A percentile compares a stretch with the other conserved stretches of the same genome.
Conservation (phyloP, 2,329 filamentous ascomycete species). For the Ploettnerulaceae sp. region DNA sequence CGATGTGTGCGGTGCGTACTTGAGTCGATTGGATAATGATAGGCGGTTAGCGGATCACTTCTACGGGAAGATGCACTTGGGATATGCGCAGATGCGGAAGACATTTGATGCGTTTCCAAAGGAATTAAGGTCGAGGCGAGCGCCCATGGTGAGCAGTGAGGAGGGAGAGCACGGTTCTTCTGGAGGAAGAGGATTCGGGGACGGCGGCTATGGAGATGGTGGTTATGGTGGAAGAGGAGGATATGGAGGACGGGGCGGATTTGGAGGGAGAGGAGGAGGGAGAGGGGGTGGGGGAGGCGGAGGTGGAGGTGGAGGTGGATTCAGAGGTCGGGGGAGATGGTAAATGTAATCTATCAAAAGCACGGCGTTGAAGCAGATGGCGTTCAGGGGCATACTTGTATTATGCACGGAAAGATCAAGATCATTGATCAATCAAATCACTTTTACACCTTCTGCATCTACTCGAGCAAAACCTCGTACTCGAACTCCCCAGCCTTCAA, state of each 20-base stretch:
- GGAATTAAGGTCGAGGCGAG: constrained; percentile 71
- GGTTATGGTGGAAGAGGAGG: constrained; percentile 38
- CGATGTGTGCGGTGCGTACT: constrained; percentile 95
- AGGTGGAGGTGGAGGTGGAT: constrained; percentile 28
- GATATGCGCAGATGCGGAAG: constrained; percentile 97
- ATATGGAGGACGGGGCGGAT: constrained; percentile 31
- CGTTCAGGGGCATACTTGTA: constrained; percentile 8
- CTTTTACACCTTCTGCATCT: constrained; percentile 3
- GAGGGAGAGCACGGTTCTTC: constrained; percentile 47
- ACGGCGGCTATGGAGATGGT: constrained; percentile 46
- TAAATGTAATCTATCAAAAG: constrained; percentile 9
- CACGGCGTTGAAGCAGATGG: constrained; percentile 16
- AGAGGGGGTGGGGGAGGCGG: constrained; percentile 28
- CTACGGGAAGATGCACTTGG: constrained; percentile 98
- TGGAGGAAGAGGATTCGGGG: constrained; percentile 50
- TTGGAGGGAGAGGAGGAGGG: constrained; percentile 24
- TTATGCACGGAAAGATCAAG: constrained; percentile 1
- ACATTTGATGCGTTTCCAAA: constrained; percentile 82
- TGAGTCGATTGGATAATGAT: constrained; percentile 90
- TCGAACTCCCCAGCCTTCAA: constrained; percentile 35
- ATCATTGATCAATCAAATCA: background rate
- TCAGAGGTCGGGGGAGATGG: constrained; percentile 30
- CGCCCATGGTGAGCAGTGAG: constrained; percentile 47
- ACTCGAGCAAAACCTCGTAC: constrained; percentile 25
- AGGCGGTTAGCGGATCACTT: constrained; percentile 92